Percentiles rank a stretch among this genome's conserved stretches.
phyloP scores from a whole-genome alignment of 345 rosid genomes.

The Cardiospermum halicacabum region DNA sequence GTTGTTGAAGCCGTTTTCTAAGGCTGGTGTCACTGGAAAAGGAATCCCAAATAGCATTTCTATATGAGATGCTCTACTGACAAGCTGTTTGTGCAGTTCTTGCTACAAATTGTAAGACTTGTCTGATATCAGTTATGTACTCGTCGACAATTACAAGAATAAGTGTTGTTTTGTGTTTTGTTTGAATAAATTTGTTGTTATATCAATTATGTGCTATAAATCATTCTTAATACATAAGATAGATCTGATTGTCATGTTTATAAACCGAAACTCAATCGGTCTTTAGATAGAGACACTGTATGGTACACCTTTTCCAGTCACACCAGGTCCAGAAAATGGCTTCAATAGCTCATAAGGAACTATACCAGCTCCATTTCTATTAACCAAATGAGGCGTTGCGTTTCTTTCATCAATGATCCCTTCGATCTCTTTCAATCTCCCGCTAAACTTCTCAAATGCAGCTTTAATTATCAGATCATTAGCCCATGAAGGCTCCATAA shows the following conservation, averaged over 20 bases:
- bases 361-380: slow-evolving; percentile 43
- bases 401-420: slow-evolving; percentile 37
- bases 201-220: too few relatives aligned
- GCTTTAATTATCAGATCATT: slow-evolving; percentile 23
- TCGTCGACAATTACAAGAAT: not conserved
- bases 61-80: not conserved
- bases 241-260: too few relatives aligned
- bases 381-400: slow-evolving; percentile 15
- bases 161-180: not conserved
- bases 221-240: too few relatives aligned
- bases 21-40: slow-evolving; percentile 37
- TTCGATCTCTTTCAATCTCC: slow-evolving; percentile 34
- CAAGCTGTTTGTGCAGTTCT: not conserved
- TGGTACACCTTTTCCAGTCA: slow-evolving; percentile 47
- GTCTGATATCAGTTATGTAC: not conserved
- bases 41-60: slow-evolving; percentile 31
- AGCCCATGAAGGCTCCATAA: slow-evolving; percentile 30
- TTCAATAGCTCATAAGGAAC: slow-evolving; percentile 40
- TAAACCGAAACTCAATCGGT: not conserved
- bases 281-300: slow-evolving; percentile 13
- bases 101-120: not conserved
- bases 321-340: slow-evolving; percentile 40
- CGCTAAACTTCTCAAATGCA: slow-evolving; percentile 33
- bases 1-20: slow-evolving; percentile 38
- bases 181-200: not conserved